Percentiles rank a stretch among this genome's conserved stretches.
These are phyloP conservation scores for Coleophoma eucalyptorum DNA, from an alignment of 2,329 filamentous ascomycete genomes.

Conservation along the genomic window DNA sequence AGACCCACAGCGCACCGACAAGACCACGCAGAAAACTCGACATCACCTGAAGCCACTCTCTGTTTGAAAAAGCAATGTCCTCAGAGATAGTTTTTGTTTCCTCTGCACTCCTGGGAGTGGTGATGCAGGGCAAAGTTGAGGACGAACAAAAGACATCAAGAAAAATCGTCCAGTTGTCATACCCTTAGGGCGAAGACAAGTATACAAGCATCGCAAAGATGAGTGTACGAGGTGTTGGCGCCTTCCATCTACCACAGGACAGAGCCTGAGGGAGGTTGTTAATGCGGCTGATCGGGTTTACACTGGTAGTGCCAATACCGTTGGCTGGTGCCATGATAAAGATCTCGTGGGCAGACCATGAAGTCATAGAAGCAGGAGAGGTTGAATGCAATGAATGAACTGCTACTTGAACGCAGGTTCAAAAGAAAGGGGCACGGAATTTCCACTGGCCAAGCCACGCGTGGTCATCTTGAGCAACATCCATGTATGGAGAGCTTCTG, in stretches of 20 bases:
- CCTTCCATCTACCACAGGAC: conserved; percentile 25
- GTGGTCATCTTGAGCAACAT: conserved; percentile 20
- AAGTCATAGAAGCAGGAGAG: conserved; percentile 22
- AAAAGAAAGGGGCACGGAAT: conserved; percentile 44
- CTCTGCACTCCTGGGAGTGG: conserved; percentile 48
- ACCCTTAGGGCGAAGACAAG: conserved; percentile 30
- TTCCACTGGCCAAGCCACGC: conserved; percentile 29
- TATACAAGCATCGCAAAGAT: conserved; percentile 19
- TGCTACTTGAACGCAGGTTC: conserved; percentile 20
- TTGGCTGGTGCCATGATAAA: conserved; percentile 49
- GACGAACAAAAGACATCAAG: conserved; percentile 92
- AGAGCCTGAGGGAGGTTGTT: conserved; percentile 52
- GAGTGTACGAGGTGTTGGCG: conserved; percentile 25
- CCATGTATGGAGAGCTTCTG: conserved; percentile 7
- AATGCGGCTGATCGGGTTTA: conserved; percentile 61
- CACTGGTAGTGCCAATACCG: conserved; percentile 37
- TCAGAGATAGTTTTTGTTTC: conserved; percentile 94
- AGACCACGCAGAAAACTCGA: conserved; percentile 15
- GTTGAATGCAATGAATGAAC: conserved; percentile 37
- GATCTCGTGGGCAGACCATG: conserved; percentile 38
- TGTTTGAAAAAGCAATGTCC: conserved; percentile 78
- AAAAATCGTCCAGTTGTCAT: conserved; percentile 78
- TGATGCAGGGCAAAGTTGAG: conserved; percentile 52
- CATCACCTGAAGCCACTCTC: conserved; percentile 54
- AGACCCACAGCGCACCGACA: conserved; percentile 11